Evolutionary conservation across 306 rosid genomes (phyloP), one percentile per base, ranked within the genome.

Genomic region (Pachyrhizus erosus): DNA sequence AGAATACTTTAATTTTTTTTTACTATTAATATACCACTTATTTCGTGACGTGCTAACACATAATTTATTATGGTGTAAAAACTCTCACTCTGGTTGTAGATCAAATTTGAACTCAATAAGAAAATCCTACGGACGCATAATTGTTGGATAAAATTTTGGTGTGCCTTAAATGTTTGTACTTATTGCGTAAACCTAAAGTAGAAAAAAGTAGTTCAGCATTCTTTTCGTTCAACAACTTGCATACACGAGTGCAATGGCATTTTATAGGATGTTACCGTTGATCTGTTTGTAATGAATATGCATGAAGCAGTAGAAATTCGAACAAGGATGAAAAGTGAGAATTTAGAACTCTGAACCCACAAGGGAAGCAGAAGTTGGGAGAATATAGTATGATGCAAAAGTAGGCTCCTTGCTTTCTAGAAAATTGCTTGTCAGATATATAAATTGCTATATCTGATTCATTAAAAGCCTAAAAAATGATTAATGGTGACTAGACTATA

Each of bases 361-460:
- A 78, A 20, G 34, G 34, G 61, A 77, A 77, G 79, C 39, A 64
- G 20, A 46, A 37, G 9, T 48, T 4, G 40, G 48, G 57, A 77
- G 39, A 62, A 40, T 31, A 43, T 43, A 26, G 62, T 24, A 27
- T 37, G 43, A 52, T 24, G 73, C 10, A 29, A 57, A 42, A 74
- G 1, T 45, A 15, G 31, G 49, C 39, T 51, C 64, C 76, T 52
- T 73, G 55, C 58, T 51, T 31, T 31, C 57, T 49, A 33, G 64
- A 27, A 73, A 34, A 65, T 72, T 78, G 13, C 31, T 21, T 78
- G 18, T 13, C 43, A 58, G 20, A 58, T 21, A 48, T 4, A 69
- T 62, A 69, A 69, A 76, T 75, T 49, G 18, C 24, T 71, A 64
- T 69, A 73, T 33, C 40, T 73, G 67, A 72, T 62, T 75, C 73